Evolutionary conservation across 2,329 filamentous ascomycete species (phyloP), one percentile per base, ranked within the genome.

Genomic region (Penicillium sp.): DNA sequence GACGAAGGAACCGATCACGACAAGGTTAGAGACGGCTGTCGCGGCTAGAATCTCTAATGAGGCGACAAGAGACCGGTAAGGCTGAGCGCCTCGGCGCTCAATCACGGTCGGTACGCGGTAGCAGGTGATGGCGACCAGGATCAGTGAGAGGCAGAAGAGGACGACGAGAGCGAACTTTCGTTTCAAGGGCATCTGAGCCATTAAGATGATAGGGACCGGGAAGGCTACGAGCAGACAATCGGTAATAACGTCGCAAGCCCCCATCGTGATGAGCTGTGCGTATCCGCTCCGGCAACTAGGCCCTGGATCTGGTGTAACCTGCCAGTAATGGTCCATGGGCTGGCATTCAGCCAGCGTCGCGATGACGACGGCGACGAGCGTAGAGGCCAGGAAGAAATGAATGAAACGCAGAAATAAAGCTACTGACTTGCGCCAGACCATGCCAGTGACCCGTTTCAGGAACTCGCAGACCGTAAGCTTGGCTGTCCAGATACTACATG

Each of bases 381-480:
- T 96, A n/a, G 86, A 79, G 22, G 85, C 78, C 1, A 98, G 85
- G 58, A 91, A 90, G 73, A 86, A 86, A 60, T 92, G 86, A 63
- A 97, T 91, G 61, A 85, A 81, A 54, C 87, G 81, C 10, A 97
- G 79, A 12, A 88, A 86, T 49, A 86, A 76, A 63, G 91, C 87
- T 73, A 96, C 92, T 25, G 88, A 88, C 54, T 85, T 84, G 62
- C 89, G 87, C 90, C 93, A 97, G 58, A 91, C 90, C 48, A 89
- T 87, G 56, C 87, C 87, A 2, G 91, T 95, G 54, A 98, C 84
- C 57, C 94, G 89, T 73, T 90, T 90, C 67, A 98, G 88, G 71
- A 97, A 98, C 74, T 96, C 93, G 61, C 93, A 89, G 58, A 98
- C 89, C 38, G 93, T 91, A 69, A 89, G 86, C 75, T 98, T 99